These are phyloP conservation scores for Tephrocybe sp. DNA, from an alignment of 768 basidiomycete genomes.

Conservation along the genomic window DNA sequence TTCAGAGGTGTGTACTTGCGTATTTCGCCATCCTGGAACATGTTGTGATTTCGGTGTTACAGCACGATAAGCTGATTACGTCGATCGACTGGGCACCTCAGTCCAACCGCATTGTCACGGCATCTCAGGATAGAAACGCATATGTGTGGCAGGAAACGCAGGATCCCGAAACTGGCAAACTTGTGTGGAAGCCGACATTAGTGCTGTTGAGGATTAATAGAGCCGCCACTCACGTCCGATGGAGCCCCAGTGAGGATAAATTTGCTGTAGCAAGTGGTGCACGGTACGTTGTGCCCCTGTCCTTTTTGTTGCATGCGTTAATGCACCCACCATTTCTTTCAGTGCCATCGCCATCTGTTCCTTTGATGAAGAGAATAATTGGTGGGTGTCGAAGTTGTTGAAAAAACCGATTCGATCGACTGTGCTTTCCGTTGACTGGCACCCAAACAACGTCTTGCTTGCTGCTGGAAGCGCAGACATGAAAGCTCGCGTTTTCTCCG, in stretches of 20 bases:
- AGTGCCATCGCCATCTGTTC: conserved; percentile 96
- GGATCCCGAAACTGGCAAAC: conserved; percentile 68
- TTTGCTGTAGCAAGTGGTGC: conserved; percentile 98
- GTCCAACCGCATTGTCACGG: conserved; percentile 97
- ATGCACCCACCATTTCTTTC: not conserved
- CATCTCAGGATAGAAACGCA: conserved; percentile 98
- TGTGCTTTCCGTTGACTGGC: conserved; percentile 94
- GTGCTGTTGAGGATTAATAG: conserved; percentile 94
- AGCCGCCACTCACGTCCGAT: conserved; percentile 91
- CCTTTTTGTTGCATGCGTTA: not conserved
- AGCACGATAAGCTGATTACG: conserved; percentile 98
- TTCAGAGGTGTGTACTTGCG: conserved; percentile 69
- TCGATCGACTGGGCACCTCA: conserved; percentile 98
- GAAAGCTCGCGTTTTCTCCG: conserved; percentile 97
- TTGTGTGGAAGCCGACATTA: conserved; percentile 94
- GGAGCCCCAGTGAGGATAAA: conserved; percentile 98
- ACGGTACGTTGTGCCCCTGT: conserved; percentile 48
- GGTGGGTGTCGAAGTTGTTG: conserved; percentile 97
- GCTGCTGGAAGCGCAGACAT: conserved; percentile 98
- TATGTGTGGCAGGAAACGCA: conserved; percentile 93
- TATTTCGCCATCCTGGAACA: not conserved
- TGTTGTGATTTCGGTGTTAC: not conserved
- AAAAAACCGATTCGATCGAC: conserved; percentile 98
- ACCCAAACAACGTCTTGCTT: conserved; percentile 96
- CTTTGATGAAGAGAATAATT: conserved; percentile 96